Evolutionary conservation across 2,329 filamentous ascomycete genomes (phyloP).

Genomic region (Cordyceps militaris): DNA sequence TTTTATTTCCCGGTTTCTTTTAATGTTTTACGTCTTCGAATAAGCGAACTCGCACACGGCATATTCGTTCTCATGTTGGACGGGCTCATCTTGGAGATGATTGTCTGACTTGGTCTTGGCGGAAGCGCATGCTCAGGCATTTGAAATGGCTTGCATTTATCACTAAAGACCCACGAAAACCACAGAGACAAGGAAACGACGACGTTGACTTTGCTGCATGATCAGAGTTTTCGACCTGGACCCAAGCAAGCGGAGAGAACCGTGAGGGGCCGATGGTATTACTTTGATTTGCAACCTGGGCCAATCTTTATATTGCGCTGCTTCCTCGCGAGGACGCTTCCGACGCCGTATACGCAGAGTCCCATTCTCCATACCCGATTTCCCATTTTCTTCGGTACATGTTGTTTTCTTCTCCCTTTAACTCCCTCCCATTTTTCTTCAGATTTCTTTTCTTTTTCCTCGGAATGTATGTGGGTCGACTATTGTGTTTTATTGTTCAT

Average conservation of each 20-base stretch:
- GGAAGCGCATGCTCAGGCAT: neutral
- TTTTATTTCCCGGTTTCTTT: conserved; percentile 15
- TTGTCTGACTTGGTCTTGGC: neutral
- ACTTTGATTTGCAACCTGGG: neutral
- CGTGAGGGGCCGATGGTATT: neutral
- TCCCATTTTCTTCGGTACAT: conserved; percentile 8
- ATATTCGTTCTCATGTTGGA: neutral
- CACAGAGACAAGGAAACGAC: neutral
- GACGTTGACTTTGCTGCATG: neutral
- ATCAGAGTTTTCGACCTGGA: neutral
- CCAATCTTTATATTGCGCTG: neutral
- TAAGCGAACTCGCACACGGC: conserved; percentile 10
- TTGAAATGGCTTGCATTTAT: neutral
- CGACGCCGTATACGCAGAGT: neutral
- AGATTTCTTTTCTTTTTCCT: conserved; percentile 11
- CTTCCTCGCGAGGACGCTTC: neutral
- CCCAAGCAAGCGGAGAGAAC: neutral
- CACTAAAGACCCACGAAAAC: neutral
- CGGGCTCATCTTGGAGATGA: neutral
- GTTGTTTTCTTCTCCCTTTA: neutral
- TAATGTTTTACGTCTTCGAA: conserved; percentile 7
- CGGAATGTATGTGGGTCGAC: conserved; percentile 11
- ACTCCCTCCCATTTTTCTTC: conserved; percentile 9
- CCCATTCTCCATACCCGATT: neutral
- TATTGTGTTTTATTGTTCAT: conserved; percentile 15